These are phyloP conservation scores for Theobroma cacao DNA, from an alignment of 345 rosid species.

Conservation along the genomic window DNA sequence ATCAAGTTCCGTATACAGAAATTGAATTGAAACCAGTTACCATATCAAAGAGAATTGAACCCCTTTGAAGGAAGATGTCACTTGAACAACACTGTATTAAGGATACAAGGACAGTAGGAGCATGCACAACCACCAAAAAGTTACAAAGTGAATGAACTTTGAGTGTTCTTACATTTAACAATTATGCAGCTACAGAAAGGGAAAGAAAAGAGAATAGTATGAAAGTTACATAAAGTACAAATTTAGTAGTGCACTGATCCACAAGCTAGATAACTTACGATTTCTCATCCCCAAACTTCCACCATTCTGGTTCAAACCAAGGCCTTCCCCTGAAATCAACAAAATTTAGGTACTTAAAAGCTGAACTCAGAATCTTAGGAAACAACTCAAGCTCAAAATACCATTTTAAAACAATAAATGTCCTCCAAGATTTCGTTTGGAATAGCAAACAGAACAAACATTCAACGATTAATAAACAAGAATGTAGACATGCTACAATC, in stretches of 20 bases:
- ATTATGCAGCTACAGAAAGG: neutral
- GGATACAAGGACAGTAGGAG: too few species aligned
- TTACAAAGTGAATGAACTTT: neutral
- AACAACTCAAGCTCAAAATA: neutral
- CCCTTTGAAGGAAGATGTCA: neutral
- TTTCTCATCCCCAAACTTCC: constrained; percentile 93
- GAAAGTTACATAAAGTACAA: neutral
- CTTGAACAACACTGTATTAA: neutral
- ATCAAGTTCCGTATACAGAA: neutral
- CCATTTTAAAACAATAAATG: neutral
- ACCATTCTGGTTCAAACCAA: constrained; percentile 99
- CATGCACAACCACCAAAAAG: neutral
- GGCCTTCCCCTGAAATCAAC: constrained; percentile 64
- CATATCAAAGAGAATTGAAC: neutral
- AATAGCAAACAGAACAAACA: neutral
- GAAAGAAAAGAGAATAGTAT: neutral
- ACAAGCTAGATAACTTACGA: constrained; percentile 62
- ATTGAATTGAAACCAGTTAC: neutral
- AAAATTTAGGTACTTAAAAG: constrained; percentile 11
- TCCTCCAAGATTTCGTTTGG: neutral
- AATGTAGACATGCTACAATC: neutral
- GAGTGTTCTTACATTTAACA: neutral
- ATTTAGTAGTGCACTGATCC: neutral
- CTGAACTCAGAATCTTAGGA: constrained; percentile 7
- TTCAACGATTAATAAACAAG: neutral